Evolutionary conservation across 2,329 filamentous ascomycete species (phyloP).

Genomic region (Microdochium nivale): DNA sequence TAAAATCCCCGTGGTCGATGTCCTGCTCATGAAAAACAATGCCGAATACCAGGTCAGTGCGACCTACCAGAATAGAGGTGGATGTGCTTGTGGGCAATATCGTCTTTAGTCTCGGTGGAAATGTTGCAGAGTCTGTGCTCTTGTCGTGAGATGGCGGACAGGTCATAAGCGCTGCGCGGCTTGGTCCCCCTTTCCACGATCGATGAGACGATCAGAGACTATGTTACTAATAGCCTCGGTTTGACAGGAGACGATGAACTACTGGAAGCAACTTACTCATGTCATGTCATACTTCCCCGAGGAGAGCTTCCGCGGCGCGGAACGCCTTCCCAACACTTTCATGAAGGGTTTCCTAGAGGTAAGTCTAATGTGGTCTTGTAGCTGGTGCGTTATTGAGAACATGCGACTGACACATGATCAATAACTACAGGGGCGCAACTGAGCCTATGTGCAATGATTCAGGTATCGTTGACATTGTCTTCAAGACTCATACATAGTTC

Average conservation of each 20-base stretch:
- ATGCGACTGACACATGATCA: conserved; percentile 9
- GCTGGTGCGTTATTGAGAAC: background rate
- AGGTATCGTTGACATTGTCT: conserved; percentile 7
- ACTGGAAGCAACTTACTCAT: conserved; percentile 95
- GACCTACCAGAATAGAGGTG: background rate
- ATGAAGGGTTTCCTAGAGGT: conserved; percentile 95
- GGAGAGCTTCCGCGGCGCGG: conserved; percentile 68
- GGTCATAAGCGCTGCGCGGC: no score
- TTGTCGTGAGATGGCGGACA: background rate
- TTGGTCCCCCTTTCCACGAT: background rate
- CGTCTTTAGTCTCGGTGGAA: background rate
- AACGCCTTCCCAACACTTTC: conserved; percentile 79
- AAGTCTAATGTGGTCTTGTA: conserved; percentile 21
- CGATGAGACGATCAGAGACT: background rate
- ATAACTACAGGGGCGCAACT: conserved; percentile 45
- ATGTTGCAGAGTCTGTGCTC: background rate
- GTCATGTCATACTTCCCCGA: conserved; percentile 94
- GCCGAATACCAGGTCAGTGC: conserved; percentile 78
- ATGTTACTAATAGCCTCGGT: conserved; percentile 5
- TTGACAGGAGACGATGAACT: conserved; percentile 89
- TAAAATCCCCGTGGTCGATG: conserved; percentile 80
- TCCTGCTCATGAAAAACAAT: conserved; percentile 83
- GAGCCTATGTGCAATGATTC: conserved; percentile 23
- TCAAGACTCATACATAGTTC: background rate
- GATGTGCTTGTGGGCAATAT: background rate